These are phyloP conservation scores for Bidens hawaiensis DNA, from an alignment of 140 eudicot species.

Conservation along the genomic window DNA sequence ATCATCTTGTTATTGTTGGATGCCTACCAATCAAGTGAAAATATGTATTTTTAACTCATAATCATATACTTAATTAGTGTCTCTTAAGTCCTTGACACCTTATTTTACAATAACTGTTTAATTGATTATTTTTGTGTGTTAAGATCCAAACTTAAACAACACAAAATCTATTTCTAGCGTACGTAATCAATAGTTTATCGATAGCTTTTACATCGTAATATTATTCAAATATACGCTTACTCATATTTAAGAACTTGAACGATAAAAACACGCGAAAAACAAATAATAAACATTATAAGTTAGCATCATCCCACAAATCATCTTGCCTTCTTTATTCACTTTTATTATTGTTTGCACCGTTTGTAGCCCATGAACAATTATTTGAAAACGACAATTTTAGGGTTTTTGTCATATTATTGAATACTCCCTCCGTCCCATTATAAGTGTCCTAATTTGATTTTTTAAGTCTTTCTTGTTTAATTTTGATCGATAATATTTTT, in stretches of 20 bases:
- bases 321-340: neutral
- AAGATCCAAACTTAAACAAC: neutral
- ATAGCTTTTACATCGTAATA: neutral
- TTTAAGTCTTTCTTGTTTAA: too few species aligned
- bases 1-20: neutral
- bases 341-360: neutral
- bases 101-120: neutral
- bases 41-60: too few species aligned
- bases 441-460: too few species aligned
- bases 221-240: too few species aligned
- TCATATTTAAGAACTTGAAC: constrained; percentile 4
- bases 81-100: neutral
- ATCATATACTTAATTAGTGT: neutral
- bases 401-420: constrained; percentile 21
- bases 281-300: neutral
- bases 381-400: constrained; percentile 30
- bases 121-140: neutral
- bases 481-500: too few species aligned
- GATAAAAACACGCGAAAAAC: constrained; percentile 1
- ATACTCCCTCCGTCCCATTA: too few species aligned
- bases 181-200: neutral
- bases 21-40: neutral
- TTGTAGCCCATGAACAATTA: constrained; percentile 28
- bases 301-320: constrained; percentile 11
- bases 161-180: neutral